phyloP scores from a whole-genome alignment of 129 eudicot genomes.

The Centrapalus pauciflorus region DNA sequence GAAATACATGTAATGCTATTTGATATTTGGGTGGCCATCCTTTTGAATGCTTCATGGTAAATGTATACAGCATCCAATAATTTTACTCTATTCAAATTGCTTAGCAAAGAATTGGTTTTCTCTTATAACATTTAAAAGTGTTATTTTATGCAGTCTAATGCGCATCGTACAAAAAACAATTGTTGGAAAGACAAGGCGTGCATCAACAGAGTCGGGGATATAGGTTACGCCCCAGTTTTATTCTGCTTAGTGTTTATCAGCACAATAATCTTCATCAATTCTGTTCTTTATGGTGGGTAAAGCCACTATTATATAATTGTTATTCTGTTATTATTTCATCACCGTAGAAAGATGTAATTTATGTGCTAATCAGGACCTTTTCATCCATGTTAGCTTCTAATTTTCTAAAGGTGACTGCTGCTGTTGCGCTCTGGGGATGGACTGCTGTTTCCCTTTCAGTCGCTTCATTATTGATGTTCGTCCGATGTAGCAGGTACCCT shows the following conservation, averaged over 20 bases:
- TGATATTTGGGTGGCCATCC: too few relatives aligned
- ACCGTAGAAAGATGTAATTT: not conserved
- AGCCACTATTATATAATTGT: not conserved
- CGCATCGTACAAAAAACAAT: slow-evolving; percentile 44
- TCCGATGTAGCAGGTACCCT: slow-evolving; percentile 77
- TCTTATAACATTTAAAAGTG: slow-evolving; percentile 9
- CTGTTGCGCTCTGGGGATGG: slow-evolving; percentile 97
- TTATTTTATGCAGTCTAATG: slow-evolving; percentile 54
- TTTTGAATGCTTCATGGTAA: too few relatives aligned
- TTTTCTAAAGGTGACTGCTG: slow-evolving; percentile 77
- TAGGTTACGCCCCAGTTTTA: slow-evolving; percentile 79
- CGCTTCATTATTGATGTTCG: slow-evolving; percentile 58
- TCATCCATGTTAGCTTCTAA: slow-evolving; percentile 56
- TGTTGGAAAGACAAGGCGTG: slow-evolving; percentile 47
- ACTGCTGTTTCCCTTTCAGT: slow-evolving; percentile 64
- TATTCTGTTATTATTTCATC: not conserved
- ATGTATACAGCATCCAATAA: too few relatives aligned
- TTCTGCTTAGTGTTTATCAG: slow-evolving; percentile 50
- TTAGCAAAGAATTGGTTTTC: not conserved
- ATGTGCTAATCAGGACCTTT: slow-evolving; percentile 25
- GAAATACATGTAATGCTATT: too few relatives aligned
- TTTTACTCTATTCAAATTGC: not conserved
- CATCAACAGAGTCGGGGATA: slow-evolving; percentile 30
- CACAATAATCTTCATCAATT: slow-evolving; percentile 68
- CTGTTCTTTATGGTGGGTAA: slow-evolving; percentile 70